Conservation (phyloP, 2,329 filamentous ascomycete species). For the Colletotrichum trifolii region DNA sequence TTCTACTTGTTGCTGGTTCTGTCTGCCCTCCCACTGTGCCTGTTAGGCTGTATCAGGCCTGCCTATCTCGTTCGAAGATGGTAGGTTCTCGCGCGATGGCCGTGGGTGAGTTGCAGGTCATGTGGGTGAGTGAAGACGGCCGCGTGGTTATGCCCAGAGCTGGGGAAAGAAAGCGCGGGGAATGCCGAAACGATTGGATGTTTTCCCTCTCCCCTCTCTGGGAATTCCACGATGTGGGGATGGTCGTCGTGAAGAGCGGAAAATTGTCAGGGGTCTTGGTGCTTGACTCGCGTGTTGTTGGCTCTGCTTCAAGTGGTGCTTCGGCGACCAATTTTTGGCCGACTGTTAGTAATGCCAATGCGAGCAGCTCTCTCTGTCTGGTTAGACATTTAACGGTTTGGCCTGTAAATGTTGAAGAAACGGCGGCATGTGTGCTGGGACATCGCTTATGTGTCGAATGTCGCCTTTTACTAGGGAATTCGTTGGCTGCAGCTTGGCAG, state of each 20-base stretch:
- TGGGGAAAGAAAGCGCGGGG: slow-evolving; percentile 27
- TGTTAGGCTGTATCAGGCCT: background rate
- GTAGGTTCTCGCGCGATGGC: background rate
- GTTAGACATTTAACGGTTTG: background rate
- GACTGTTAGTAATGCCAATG: slow-evolving; percentile 20
- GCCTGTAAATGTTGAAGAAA: background rate
- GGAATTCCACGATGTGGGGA: slow-evolving; percentile 30
- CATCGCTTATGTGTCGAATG: background rate
- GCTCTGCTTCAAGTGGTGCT: background rate
- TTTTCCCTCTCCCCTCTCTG: slow-evolving; percentile 8
- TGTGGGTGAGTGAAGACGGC: slow-evolving; percentile 4
- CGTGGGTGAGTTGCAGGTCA: background rate
- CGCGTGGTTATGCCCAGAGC: slow-evolving; percentile 17
- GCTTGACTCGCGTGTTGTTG: slow-evolving; percentile 7
- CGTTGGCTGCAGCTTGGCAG: too few relatives aligned
- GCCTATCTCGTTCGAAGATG: background rate
- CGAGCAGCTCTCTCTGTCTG: background rate
- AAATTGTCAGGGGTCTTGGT: slow-evolving; percentile 1
- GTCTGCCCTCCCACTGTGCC: background rate
- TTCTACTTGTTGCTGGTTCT: slow-evolving; percentile 13
- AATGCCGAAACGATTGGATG: background rate
- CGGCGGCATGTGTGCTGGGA: background rate
- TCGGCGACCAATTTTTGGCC: background rate
- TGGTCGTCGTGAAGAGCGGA: background rate
- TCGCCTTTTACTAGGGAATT: too few relatives aligned